Evolutionary conservation across 2,329 filamentous ascomycete species (phyloP).

Genomic region (Aspergillus quadricinctus): DNA sequence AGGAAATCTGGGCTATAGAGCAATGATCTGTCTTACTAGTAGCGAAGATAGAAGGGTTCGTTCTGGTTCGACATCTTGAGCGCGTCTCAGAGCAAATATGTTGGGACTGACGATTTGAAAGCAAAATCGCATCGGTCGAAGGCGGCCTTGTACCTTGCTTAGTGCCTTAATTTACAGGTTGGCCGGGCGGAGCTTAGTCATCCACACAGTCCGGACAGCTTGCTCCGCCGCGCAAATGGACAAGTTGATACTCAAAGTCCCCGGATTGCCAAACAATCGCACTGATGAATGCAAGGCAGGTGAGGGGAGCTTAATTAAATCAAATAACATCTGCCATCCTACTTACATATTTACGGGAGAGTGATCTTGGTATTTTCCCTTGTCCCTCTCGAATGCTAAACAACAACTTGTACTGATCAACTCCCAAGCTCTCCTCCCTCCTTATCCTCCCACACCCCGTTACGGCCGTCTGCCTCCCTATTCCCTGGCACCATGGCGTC

Average conservation of each 20-base stretch:
- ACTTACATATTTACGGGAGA: slow-evolving; percentile 23
- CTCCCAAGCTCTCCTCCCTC: slow-evolving; percentile 29
- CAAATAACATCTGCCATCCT: slow-evolving; percentile 23
- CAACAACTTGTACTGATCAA: slow-evolving; percentile 29
- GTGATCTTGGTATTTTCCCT: slow-evolving; percentile 22
- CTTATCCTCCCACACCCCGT: slow-evolving; percentile 18
- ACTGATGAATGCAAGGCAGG: slow-evolving; percentile 34
- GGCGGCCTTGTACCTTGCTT: slow-evolving; percentile 6
- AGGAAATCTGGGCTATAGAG: slow-evolving; percentile 31
- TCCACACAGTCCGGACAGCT: slow-evolving; percentile 40
- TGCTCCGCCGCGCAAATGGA: slow-evolving; percentile 37
- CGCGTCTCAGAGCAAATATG: slow-evolving; percentile 7
- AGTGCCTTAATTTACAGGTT: slow-evolving; percentile 12
- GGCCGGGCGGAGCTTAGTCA: slow-evolving; percentile 37
- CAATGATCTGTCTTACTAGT: slow-evolving; percentile 67
- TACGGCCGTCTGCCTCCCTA: slow-evolving; percentile 14
- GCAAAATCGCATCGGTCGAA: slow-evolving; percentile 5
- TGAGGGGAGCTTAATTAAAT: slow-evolving; percentile 32
- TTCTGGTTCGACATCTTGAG: slow-evolving; percentile 60
- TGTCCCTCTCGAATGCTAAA: slow-evolving; percentile 15
- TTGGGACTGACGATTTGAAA: slow-evolving; percentile 1
- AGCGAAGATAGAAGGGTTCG: slow-evolving; percentile 91
- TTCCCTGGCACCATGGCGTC: slow-evolving; percentile 69
- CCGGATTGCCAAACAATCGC: slow-evolving; percentile 29
- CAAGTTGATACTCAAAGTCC: slow-evolving; percentile 35